Conservation (phyloP, 192 early-diverging fungal species). For the Rhizophagus clarus region DNA sequence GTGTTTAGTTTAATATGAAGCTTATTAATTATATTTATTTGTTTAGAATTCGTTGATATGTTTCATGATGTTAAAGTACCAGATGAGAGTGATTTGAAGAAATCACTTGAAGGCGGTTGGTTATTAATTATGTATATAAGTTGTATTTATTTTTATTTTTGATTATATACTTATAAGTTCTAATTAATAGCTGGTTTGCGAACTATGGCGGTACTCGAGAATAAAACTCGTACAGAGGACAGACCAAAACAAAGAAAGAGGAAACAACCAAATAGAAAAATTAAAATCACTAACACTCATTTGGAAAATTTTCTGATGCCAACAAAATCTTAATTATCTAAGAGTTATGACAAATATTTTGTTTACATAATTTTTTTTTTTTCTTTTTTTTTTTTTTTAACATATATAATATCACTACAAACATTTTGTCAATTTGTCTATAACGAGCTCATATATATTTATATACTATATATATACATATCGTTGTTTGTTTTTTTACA, state of each 20-base stretch:
- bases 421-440: too few species aligned
- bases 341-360: neutral
- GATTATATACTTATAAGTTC: neutral
- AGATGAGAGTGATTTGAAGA: slow-evolving; percentile 70
- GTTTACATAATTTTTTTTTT: neutral
- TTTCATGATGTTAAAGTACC: slow-evolving; percentile 72
- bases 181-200: slow-evolving; percentile 60
- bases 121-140: neutral
- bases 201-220: slow-evolving; percentile 72
- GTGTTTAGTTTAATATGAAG: neutral
- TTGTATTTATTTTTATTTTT: neutral
- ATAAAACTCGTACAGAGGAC: slow-evolving; percentile 53
- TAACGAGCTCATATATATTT: too few species aligned
- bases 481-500: too few species aligned
- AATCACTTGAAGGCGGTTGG: slow-evolving; percentile 64
- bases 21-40: slow-evolving; percentile 2
- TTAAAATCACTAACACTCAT: slow-evolving; percentile 82
- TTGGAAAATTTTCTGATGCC: slow-evolving; percentile 64
- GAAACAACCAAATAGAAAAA: slow-evolving; percentile 62
- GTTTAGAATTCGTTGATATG: slow-evolving; percentile 70
- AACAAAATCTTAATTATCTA: neutral
- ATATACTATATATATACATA: too few species aligned
- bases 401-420: too few species aligned
- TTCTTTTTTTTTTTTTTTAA: neutral
- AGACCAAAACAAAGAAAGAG: slow-evolving; percentile 61